A percentile compares a stretch with the other conserved stretches of the same genome.
Evolutionary conservation across 345 rosid species (phyloP).

Genomic region (Sisymbrium irio): DNA sequence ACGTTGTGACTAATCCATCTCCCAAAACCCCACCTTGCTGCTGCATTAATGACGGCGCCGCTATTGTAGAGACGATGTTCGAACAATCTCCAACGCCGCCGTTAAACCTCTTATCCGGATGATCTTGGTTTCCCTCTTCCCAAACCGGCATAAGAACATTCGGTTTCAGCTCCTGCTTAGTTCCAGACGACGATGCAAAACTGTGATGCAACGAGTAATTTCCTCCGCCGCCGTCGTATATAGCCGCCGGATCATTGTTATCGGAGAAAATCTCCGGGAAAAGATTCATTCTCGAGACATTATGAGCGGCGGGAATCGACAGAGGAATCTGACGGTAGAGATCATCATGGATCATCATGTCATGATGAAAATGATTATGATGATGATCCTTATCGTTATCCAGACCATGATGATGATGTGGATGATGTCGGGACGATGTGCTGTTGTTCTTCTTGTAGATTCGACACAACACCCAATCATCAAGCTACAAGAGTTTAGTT

Average conservation of each 20-base stretch:
- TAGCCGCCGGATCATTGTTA: conserved; percentile 26
- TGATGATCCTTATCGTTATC: too few relatives aligned
- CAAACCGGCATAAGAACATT: neutral
- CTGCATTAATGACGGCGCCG: conserved; percentile 18
- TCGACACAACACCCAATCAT: conserved; percentile 96
- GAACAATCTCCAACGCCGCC: conserved; percentile 34
- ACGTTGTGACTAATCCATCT: conserved; percentile 48
- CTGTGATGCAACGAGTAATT: conserved; percentile 25
- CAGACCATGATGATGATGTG: neutral
- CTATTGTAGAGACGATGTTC: conserved; percentile 10
- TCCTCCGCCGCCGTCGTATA: conserved; percentile 26
- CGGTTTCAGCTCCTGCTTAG: conserved; percentile 40
- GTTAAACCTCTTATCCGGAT: conserved; percentile 38
- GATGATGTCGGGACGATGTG: conserved; percentile 52
- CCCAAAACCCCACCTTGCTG: conserved; percentile 46
- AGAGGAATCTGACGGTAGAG: conserved; percentile 49
- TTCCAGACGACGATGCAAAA: conserved; percentile 30
- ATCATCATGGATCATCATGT: conserved; percentile 17
- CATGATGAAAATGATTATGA: conserved; percentile 11
- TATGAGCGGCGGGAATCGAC: conserved; percentile 33
- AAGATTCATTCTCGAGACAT: neutral
- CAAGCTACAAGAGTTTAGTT: conserved; percentile 56
- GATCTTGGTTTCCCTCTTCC: neutral
- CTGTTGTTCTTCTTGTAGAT: conserved; percentile 74
- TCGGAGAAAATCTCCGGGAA: conserved; percentile 12